These are phyloP conservation scores for Chernovozyma sophiae-reginae DNA, from an alignment of 1,139 yeast species.

Conservation along the genomic window DNA sequence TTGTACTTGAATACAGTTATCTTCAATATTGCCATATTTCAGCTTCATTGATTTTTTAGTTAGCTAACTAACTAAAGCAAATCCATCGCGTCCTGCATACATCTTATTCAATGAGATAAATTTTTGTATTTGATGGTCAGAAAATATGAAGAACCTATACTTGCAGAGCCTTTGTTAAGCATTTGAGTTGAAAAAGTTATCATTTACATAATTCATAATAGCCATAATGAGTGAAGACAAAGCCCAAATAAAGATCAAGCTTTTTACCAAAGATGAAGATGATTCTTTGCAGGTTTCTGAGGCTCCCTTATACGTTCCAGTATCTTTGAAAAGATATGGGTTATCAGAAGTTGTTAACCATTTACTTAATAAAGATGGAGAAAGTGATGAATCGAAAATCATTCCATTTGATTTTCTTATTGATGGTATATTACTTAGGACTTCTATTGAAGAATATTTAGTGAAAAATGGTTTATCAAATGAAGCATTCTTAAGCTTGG, in stretches of 20 bases:
- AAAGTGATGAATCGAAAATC: slow-evolving; percentile 45
- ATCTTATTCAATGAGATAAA: too few relatives aligned
- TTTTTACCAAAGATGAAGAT: slow-evolving; percentile 84
- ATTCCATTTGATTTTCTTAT: slow-evolving; percentile 91
- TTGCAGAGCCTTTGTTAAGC: too few relatives aligned
- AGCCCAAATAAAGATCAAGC: slow-evolving; percentile 63
- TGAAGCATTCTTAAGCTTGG: slow-evolving; percentile 76
- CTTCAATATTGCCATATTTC: too few relatives aligned
- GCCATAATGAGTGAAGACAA: slow-evolving; percentile 26
- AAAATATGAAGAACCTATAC: too few relatives aligned
- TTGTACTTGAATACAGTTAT: too few relatives aligned
- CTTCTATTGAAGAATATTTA: slow-evolving; percentile 77
- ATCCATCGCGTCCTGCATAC: too few relatives aligned
- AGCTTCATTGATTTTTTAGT: too few relatives aligned
- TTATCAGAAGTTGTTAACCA: slow-evolving; percentile 94
- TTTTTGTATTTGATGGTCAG: too few relatives aligned
- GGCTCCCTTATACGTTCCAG: slow-evolving; percentile 83
- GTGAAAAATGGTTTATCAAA: slow-evolving; percentile 72
- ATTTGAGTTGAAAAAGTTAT: too few relatives aligned
- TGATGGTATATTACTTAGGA: slow-evolving; percentile 75
- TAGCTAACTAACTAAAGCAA: too few relatives aligned
- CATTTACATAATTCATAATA: too few relatives aligned
- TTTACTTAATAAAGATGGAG: slow-evolving; percentile 45
- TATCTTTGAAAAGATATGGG: slow-evolving; percentile 81
- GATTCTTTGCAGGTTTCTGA: slow-evolving; percentile 71